These are phyloP conservation scores for Huntiella omanensis DNA, from an alignment of 2,329 filamentous ascomycete species.

Conservation along the genomic window DNA sequence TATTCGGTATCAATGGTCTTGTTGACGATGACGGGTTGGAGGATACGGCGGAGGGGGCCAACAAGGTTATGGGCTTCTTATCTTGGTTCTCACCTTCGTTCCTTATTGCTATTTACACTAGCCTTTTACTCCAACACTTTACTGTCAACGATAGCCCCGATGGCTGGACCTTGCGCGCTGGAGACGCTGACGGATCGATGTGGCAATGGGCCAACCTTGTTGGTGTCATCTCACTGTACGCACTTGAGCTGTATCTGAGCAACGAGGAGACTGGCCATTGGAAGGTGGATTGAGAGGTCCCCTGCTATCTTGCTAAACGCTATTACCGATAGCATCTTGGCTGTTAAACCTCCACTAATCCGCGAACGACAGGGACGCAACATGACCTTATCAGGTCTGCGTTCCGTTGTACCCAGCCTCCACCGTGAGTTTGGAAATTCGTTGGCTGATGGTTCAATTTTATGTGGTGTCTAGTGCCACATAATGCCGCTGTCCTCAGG, in stretches of 20 bases:
- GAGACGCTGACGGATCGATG: slow-evolving; percentile 63
- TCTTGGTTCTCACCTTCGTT: slow-evolving; percentile 93
- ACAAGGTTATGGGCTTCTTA: slow-evolving; percentile 60
- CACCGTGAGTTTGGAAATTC: too few species aligned
- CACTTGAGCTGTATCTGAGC: slow-evolving; percentile 74
- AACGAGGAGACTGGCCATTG: slow-evolving; percentile 79
- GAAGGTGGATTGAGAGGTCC: slow-evolving; percentile 60
- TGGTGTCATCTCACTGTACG: slow-evolving; percentile 75
- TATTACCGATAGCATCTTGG: too few species aligned
- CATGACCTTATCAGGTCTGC: too few species aligned
- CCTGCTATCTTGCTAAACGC: not conserved
- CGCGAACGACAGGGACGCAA: too few species aligned
- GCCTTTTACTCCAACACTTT: slow-evolving; percentile 87
- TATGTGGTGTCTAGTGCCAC: too few species aligned
- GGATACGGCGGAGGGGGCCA: slow-evolving; percentile 58
- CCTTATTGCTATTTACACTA: slow-evolving; percentile 90
- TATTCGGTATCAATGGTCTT: slow-evolving; percentile 65
- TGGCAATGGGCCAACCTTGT: slow-evolving; percentile 91
- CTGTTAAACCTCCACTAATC: too few species aligned
- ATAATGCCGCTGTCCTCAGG: too few species aligned
- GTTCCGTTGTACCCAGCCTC: too few species aligned
- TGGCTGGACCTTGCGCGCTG: slow-evolving; percentile 73
- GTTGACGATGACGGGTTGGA: slow-evolving; percentile 73
- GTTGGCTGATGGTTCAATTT: too few species aligned
- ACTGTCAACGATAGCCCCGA: slow-evolving; percentile 51